These are phyloP conservation scores for Capillidium heterosporum DNA, from an alignment of 371 early-diverging fungal genomes.

Conservation along the genomic window DNA sequence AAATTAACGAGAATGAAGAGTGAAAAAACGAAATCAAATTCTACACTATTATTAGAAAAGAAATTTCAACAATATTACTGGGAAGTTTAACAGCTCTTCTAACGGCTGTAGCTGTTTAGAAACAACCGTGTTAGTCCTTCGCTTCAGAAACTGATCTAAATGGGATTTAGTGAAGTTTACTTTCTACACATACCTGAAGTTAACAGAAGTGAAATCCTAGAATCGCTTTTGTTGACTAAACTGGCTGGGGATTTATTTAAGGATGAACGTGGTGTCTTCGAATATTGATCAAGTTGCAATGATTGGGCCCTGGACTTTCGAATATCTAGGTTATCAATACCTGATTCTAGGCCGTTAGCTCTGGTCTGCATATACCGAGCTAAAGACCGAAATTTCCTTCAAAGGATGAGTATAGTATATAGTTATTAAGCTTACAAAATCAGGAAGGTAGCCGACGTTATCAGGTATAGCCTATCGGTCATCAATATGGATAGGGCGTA, in stretches of 20 bases:
- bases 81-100: not conserved
- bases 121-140: no score
- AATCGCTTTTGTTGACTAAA: no score
- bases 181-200: slow-evolving; percentile 4
- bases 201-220: no score
- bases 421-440: slow-evolving; percentile 21
- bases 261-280: not conserved
- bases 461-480: slow-evolving; percentile 45
- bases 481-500: slow-evolving; percentile 47
- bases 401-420: not conserved
- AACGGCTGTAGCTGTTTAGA: not conserved
- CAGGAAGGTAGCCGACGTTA: slow-evolving; percentile 48
- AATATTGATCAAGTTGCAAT: not conserved
- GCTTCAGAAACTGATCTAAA: not conserved
- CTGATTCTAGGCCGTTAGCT: not conserved
- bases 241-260: not conserved
- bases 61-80: not conserved
- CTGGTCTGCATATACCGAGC: slow-evolving; percentile 7
- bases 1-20: slow-evolving; percentile 26
- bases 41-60: slow-evolving; percentile 9
- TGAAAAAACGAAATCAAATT: slow-evolving; percentile 30
- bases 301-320: not conserved
- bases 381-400: slow-evolving; percentile 8
- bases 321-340: not conserved
- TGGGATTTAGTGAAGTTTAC: not conserved